phyloP scores from a whole-genome alignment of 805 yeast genomes.

The Saccharomycopsis fermentans region DNA sequence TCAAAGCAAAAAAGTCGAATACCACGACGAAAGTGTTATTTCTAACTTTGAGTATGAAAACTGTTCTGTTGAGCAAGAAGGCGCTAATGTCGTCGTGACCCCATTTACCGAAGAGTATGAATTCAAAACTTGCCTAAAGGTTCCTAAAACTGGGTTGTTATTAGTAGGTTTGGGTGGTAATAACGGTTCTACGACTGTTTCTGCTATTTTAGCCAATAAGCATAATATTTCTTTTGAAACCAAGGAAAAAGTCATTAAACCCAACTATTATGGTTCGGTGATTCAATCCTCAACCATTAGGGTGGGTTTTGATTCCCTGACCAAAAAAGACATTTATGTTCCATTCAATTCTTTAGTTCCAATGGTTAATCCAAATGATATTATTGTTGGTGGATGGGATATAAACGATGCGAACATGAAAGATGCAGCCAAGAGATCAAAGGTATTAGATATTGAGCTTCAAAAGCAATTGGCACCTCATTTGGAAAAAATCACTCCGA shows the following conservation, averaged over 20 bases:
- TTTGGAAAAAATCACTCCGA: slow-evolving; percentile 53
- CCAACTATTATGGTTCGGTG: slow-evolving; percentile 89
- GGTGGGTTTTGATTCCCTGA: slow-evolving; percentile 65
- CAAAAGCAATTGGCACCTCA: slow-evolving; percentile 63
- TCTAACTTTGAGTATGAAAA: slow-evolving; percentile 38
- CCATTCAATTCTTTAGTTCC: slow-evolving; percentile 89
- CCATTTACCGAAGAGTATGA: slow-evolving; percentile 68
- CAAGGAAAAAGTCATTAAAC: slow-evolving; percentile 62
- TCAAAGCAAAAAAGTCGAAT: slow-evolving; percentile 30
- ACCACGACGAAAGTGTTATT: slow-evolving; percentile 30
- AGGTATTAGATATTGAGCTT: slow-evolving; percentile 78
- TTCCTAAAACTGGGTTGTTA: slow-evolving; percentile 81
- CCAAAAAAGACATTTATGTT: slow-evolving; percentile 81
- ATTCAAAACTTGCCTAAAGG: slow-evolving; percentile 72
- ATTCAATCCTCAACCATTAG: slow-evolving; percentile 88
- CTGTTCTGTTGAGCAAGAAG: slow-evolving; percentile 29
- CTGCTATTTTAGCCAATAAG: slow-evolving; percentile 79
- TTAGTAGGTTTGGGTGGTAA: slow-evolving; percentile 95
- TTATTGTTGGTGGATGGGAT: slow-evolving; percentile 93
- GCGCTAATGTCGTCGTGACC: slow-evolving; percentile 30
- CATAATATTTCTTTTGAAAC: slow-evolving; percentile 68
- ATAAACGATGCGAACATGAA: slow-evolving; percentile 62
- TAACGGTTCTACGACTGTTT: slow-evolving; percentile 86
- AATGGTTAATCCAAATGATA: slow-evolving; percentile 80
- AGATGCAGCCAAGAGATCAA: slow-evolving; percentile 73